These are phyloP conservation scores for Gymnopus androsaceus DNA, from an alignment of 1,284 basidiomycete species.

Conservation along the genomic window DNA sequence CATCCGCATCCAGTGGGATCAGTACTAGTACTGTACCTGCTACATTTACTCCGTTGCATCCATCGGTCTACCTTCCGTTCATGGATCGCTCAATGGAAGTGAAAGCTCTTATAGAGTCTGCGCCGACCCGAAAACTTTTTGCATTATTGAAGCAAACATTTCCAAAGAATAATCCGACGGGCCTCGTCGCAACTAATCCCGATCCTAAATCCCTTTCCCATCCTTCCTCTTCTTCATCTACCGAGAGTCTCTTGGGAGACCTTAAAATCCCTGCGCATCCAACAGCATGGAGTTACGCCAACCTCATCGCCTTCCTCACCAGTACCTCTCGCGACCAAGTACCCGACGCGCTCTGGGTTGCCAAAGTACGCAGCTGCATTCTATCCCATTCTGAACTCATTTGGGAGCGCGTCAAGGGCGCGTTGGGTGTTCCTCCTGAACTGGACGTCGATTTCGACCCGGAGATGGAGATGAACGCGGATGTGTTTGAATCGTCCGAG, in stretches of 20 bases:
- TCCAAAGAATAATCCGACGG: constrained; percentile 28
- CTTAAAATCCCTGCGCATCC: constrained; percentile 43
- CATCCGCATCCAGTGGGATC: background rate
- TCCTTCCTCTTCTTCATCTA: constrained; percentile 22
- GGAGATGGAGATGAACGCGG: constrained; percentile 17
- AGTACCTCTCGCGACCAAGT: constrained; percentile 57
- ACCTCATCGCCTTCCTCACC: constrained; percentile 63
- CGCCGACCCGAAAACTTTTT: constrained; percentile 68
- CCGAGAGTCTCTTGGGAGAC: background rate
- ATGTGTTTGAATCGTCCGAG: constrained; percentile 26
- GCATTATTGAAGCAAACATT: constrained; percentile 72
- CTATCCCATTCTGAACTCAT: constrained; percentile 72
- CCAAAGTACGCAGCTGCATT: constrained; percentile 65
- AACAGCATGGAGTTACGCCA: constrained; percentile 56
- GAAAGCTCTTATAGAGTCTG: constrained; percentile 54
- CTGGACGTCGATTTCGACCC: constrained; percentile 58
- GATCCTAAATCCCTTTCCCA: constrained; percentile 18
- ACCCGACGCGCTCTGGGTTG: constrained; percentile 65
- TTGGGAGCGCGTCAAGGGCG: constrained; percentile 81
- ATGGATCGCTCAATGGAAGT: constrained; percentile 73
- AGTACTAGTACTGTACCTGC: constrained; percentile 36
- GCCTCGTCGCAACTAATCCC: constrained; percentile 16
- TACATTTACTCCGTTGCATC: constrained; percentile 70
- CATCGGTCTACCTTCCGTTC: constrained; percentile 74
- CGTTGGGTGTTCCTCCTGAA: constrained; percentile 75